Evolutionary conservation across 2,329 filamentous ascomycete genomes (phyloP), one percentile per base, ranked within the genome.

Genomic region (Epichloe baconii): DNA sequence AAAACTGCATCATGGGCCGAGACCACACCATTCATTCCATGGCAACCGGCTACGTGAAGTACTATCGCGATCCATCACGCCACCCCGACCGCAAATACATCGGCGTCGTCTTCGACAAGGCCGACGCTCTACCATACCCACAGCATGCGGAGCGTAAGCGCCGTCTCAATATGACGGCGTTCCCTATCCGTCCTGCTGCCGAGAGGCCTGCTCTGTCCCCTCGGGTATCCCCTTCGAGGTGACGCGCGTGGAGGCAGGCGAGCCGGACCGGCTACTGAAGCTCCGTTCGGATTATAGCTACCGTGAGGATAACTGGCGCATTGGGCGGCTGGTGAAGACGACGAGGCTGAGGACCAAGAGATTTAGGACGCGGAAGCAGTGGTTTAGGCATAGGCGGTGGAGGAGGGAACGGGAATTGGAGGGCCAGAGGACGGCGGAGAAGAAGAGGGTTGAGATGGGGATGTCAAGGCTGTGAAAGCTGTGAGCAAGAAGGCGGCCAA

Each of bases 21-120:
- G 90, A 98, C 68, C 93, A 97, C 74, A 97, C 91, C 48, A 94
- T 98, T 65, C 95, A 87, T 69, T 83, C 93, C 49, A 83, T 82
- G 53, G 80, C 85, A 51, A 77, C 85, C 3, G 93, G 93, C 56
- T 98, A 94, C 69, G 93, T 98, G 54, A 89, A 93, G 61, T 98
- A 95, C 78, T 98, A 98, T 76, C 82, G 85, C 64, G 91, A 98
- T 65, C 89, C 90, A 0, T 69, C 77, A 35, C 78, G 75, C 53
- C 88, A 97, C 68, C 86, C 90, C 1, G 86, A 88, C 58, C 80
- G 90, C 54, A 88, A 95, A 67, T 98, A 90, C 74, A 98, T 98
- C 62, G 93, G 93, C 55, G 85, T 98, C 19, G 86, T 86, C 36
- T 90, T 95, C 67, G 78, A 90, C 65, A 88, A 88, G 64, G 74